phyloP scores from a whole-genome alignment of 371 early-diverging fungal species.

The Mucor piriformis region DNA sequence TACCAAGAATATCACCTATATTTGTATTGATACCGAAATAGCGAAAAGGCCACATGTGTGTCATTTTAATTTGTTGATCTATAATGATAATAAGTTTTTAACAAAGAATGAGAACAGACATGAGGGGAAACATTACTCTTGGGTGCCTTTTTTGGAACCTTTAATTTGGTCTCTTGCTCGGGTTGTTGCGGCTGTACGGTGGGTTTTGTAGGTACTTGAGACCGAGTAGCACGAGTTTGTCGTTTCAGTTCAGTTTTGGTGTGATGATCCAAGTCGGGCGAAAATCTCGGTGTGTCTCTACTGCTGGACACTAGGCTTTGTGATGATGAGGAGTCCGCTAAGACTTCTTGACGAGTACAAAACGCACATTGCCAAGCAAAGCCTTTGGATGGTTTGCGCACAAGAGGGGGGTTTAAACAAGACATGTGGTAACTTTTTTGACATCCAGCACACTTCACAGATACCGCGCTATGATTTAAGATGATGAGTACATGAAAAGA shows the following conservation, averaged over 20 bases:
- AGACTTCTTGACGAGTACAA: conserved; percentile 51
- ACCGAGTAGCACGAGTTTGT: conserved; percentile 8
- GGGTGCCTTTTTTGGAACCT: not conserved
- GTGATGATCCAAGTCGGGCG: not conserved
- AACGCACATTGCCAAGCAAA: conserved; percentile 83
- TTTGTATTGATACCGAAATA: conserved; percentile 85
- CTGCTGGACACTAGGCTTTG: not conserved
- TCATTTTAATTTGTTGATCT: conserved; percentile 40
- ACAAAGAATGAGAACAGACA: not conserved
- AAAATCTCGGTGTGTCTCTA: not conserved
- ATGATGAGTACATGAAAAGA: conserved; percentile 8
- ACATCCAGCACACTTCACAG: conserved; percentile 73
- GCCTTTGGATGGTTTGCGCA: conserved; percentile 76
- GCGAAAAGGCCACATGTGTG: conserved; percentile 83
- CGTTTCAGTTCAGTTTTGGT: conserved; percentile 1
- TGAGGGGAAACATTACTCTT: not conserved
- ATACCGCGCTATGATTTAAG: conserved; percentile 39
- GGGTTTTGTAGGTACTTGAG: not conserved
- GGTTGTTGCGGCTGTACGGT: not conserved
- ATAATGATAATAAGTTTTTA: not conserved
- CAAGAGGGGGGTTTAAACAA: conserved; percentile 76
- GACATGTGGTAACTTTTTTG: conserved; percentile 76
- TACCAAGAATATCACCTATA: conserved; percentile 70
- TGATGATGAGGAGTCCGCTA: conserved; percentile 1
- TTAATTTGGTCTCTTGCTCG: not conserved